A percentile compares a stretch with the other conserved stretches of the same genome.
Conservation (phyloP, 257 asterid species). For the Mentha longifolia region DNA sequence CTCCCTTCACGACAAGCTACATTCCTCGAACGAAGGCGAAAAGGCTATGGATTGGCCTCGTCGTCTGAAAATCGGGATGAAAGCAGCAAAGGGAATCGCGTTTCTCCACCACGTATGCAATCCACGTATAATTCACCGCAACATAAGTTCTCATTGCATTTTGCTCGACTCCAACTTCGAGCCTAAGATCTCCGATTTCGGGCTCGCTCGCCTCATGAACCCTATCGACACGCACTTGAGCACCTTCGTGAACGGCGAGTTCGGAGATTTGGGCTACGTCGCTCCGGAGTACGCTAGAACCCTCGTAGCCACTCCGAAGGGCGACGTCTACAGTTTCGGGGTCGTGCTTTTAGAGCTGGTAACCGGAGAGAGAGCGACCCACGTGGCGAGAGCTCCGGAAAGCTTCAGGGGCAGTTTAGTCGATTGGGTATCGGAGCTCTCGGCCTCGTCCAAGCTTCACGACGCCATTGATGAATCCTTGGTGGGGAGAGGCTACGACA, state of each 20-base stretch:
- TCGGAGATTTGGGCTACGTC: conserved; percentile 88
- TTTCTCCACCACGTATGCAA: conserved; percentile 81
- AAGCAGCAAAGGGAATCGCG: conserved; percentile 70
- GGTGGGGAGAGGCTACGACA: conserved; percentile 62
- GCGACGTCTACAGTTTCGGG: conserved; percentile 89
- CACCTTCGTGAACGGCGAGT: conserved; percentile 90
- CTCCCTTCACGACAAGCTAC: conserved; percentile 62
- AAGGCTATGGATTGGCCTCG: conserved; percentile 59
- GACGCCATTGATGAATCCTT: conserved; percentile 70
- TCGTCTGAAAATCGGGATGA: conserved; percentile 60
- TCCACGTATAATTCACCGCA: conserved; percentile 72
- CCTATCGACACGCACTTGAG: conserved; percentile 90
- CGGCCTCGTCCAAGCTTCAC: conserved; percentile 60
- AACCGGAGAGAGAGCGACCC: conserved; percentile 66
- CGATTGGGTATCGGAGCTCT: conserved; percentile 75
- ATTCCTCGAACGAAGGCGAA: conserved; percentile 36
- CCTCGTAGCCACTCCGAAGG: conserved; percentile 84
- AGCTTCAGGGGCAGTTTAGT: conserved; percentile 80
- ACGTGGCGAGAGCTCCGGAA: conserved; percentile 67
- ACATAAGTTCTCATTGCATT: conserved; percentile 69
- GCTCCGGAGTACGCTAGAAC: conserved; percentile 86
- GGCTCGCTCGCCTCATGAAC: conserved; percentile 90
- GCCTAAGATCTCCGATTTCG: conserved; percentile 81
- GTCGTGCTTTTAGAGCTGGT: conserved; percentile 88
- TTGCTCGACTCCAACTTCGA: conserved; percentile 56